phyloP scores from a whole-genome alignment of 176 grass and related monocot species.

The Cenchrus purpureus region DNA sequence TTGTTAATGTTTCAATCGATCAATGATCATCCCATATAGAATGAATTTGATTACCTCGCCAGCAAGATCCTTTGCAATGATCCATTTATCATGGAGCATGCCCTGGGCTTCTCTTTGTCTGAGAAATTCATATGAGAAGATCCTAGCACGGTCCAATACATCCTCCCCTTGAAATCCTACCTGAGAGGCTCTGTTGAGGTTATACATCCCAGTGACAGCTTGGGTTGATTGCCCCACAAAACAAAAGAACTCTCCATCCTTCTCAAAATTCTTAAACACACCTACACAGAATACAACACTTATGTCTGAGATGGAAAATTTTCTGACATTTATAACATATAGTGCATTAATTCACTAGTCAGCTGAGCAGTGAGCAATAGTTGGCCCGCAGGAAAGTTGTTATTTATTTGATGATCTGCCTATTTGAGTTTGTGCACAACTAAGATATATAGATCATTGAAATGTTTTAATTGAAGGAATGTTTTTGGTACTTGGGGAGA shows the following conservation, averaged over 20 bases:
- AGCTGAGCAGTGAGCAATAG: not conserved
- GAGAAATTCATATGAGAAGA: slow-evolving; percentile 55
- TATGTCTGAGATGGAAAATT: not conserved
- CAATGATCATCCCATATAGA: not conserved
- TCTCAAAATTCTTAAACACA: slow-evolving; percentile 90
- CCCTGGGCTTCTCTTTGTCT: slow-evolving; percentile 48
- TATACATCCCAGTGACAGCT: slow-evolving; percentile 95
- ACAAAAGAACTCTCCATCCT: slow-evolving; percentile 84
- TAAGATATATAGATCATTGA: not conserved
- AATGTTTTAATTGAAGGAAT: not conserved
- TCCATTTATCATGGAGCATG: slow-evolving; percentile 67
- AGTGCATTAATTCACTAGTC: not conserved
- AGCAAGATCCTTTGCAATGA: slow-evolving; percentile 65
- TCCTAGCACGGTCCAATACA: slow-evolving; percentile 49
- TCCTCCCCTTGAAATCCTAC: slow-evolving; percentile 60
- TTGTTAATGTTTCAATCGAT: not conserved
- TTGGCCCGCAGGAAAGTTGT: not conserved
- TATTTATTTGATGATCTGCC: not conserved
- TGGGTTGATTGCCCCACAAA: slow-evolving; percentile 90
- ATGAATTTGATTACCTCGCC: slow-evolving; percentile 58
- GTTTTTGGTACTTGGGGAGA: slow-evolving; percentile 56
- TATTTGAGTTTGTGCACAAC: not conserved
- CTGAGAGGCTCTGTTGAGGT: slow-evolving; percentile 75
- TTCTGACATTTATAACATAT: not conserved
- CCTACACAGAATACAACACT: slow-evolving; percentile 35